These are phyloP conservation scores for Leccinum longicurvipes DNA, from an alignment of 768 basidiomycete species.

Conservation along the genomic window DNA sequence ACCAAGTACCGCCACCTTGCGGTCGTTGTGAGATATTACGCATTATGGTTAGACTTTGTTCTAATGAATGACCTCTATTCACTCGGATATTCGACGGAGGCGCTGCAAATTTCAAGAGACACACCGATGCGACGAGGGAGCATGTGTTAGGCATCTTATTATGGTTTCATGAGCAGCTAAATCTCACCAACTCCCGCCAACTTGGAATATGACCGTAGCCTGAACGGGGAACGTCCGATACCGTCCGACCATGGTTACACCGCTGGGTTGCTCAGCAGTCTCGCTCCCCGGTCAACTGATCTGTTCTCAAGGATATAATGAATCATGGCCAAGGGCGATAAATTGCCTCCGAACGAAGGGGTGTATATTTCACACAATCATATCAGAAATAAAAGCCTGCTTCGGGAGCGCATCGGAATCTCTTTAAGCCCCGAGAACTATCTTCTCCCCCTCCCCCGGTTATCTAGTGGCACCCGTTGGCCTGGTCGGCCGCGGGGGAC, in stretches of 20 bases:
- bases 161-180: background rate
- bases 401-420: background rate
- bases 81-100: background rate
- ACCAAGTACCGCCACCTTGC: background rate
- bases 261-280: background rate
- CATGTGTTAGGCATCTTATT: background rate
- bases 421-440: background rate
- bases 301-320: background rate
- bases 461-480: background rate
- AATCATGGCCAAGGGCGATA: no score
- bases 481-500: constrained; percentile 4
- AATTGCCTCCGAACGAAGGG: no score
- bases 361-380: background rate
- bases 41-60: background rate
- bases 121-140: background rate
- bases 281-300: background rate
- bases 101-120: background rate
- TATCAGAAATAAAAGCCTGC: background rate
- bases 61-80: background rate
- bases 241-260: background rate
- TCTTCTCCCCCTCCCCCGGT: background rate
- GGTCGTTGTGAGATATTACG: background rate
- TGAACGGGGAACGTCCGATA: background rate
- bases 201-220: background rate
- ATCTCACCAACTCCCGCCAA: background rate